Evolutionary conservation across 208 protist genomes (phyloP).

Genomic region (Trypanosoma congolense): DNA sequence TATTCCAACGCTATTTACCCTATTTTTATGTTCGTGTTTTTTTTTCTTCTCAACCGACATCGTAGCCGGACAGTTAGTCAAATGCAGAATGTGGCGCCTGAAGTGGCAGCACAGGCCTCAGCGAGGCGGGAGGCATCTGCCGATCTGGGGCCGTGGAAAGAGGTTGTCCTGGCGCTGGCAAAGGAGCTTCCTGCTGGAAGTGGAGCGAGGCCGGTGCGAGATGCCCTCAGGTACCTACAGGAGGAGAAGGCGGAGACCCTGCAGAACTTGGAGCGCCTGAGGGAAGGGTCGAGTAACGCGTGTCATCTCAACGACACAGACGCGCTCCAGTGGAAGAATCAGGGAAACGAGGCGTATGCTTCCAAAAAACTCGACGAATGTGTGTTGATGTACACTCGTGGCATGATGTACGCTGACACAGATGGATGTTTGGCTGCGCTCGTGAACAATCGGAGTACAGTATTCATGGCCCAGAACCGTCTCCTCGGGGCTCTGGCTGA

Average conservation of each 20-base stretch:
- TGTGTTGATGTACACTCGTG: slow-evolving; percentile 66
- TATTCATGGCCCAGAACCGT: slow-evolving; percentile 49
- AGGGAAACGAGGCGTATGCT: slow-evolving; percentile 61
- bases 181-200: slow-evolving; percentile 24
- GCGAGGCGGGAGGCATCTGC: slow-evolving; percentile 13
- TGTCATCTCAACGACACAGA: slow-evolving; percentile 43
- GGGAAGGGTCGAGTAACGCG: slow-evolving; percentile 22
- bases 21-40: not conserved
- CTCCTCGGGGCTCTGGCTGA: slow-evolving; percentile 65
- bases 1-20: not conserved
- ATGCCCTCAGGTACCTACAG: slow-evolving; percentile 34
- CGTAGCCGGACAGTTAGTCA: not conserved
- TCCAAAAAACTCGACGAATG: slow-evolving; percentile 33
- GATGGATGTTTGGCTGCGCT: slow-evolving; percentile 58
- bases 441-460: slow-evolving; percentile 74
- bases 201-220: slow-evolving; percentile 44
- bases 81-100: slow-evolving; percentile 6
- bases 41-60: not conserved
- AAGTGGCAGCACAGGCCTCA: slow-evolving; percentile 18
- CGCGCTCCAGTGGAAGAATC: slow-evolving; percentile 74
- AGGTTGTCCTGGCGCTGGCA: slow-evolving; percentile 19
- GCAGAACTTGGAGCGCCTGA: slow-evolving; percentile 30
- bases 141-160: slow-evolving; percentile 12
- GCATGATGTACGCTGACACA: slow-evolving; percentile 61
- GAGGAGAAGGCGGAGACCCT: slow-evolving; percentile 28